Conservation (phyloP, 768 basidiomycete species). For the Plicaturopsis crispa region DNA sequence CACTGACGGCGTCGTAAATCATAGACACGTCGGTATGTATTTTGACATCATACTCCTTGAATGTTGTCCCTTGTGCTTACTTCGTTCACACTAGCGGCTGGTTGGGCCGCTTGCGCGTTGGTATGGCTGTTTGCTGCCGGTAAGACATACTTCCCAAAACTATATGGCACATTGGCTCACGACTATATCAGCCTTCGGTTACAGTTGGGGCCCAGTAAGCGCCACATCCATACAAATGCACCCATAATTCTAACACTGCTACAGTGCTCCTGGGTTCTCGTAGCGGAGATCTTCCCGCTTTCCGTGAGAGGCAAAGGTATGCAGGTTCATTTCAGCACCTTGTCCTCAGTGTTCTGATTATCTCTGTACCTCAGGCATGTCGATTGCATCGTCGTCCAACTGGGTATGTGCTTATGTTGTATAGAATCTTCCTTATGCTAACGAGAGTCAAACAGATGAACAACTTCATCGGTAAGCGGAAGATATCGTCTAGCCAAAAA, state of each 20-base stretch:
- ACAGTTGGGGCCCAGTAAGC: no score
- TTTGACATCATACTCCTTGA: no score
- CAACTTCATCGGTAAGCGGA: slow-evolving; percentile 58
- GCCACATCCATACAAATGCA: no score
- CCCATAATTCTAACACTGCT: no score
- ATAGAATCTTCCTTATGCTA: neutral
- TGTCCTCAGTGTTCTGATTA: no score
- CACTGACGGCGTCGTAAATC: slow-evolving; percentile 5
- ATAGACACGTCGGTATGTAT: slow-evolving; percentile 25
- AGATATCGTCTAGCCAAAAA: neutral
- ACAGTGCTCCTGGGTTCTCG: slow-evolving; percentile 71
- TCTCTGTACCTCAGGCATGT: no score
- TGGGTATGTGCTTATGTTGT: slow-evolving; percentile 59
- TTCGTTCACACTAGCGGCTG: slow-evolving; percentile 39
- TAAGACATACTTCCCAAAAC: slow-evolving; percentile 14
- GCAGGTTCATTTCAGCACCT: no score
- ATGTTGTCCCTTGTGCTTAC: no score
- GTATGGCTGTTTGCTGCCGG: slow-evolving; percentile 74
- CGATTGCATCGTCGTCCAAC: slow-evolving; percentile 70
- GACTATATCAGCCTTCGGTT: no score
- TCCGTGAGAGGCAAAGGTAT: slow-evolving; percentile 73
- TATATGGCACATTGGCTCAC: no score
- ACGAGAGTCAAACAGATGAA: slow-evolving; percentile 36
- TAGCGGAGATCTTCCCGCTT: slow-evolving; percentile 69
- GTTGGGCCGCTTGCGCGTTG: slow-evolving; percentile 63